A percentile compares a stretch with the other conserved stretches of the same genome.
Conservation (phyloP, 148 eudicot species). For the Rhododendron ferrugineum region DNA sequence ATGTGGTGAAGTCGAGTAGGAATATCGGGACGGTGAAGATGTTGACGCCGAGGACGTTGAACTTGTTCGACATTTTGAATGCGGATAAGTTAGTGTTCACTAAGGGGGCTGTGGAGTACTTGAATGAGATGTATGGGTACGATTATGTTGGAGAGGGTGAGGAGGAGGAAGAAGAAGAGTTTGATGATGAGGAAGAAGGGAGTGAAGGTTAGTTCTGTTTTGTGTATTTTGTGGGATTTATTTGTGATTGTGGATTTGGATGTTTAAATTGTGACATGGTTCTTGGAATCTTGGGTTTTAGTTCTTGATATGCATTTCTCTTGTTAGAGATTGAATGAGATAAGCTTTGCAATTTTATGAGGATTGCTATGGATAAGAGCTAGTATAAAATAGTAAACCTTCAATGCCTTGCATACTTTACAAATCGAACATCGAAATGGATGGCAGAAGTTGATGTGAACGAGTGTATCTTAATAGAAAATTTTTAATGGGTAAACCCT, state of each 20-base stretch:
- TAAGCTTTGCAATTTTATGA: too few species aligned
- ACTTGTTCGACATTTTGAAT: constrained; percentile 78
- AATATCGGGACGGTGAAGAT: constrained; percentile 80
- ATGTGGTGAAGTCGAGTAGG: constrained; percentile 73
- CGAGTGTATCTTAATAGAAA: too few species aligned
- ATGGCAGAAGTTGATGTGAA: too few species aligned
- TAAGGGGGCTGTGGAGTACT: constrained; percentile 56
- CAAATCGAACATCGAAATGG: too few species aligned
- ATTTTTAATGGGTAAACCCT: neutral
- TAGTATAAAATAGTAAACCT: too few species aligned
- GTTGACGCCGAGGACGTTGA: constrained; percentile 86
- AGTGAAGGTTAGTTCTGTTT: constrained; percentile 30
- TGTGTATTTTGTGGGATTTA: neutral
- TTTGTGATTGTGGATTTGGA: neutral
- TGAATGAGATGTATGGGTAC: constrained; percentile 83
- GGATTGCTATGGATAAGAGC: neutral
- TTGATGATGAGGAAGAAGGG: constrained; percentile 21
- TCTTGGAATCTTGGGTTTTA: neutral
- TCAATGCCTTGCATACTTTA: too few species aligned
- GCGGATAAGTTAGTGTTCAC: constrained; percentile 75
- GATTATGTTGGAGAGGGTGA: constrained; percentile 36
- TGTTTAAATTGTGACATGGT: neutral
- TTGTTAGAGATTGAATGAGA: too few species aligned
- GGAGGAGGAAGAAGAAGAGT: constrained; percentile 38
- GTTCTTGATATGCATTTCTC: neutral